Evolutionary conservation across 139 green algal genomes (phyloP), one percentile per base, ranked within the genome.

Genomic region (Eudorina sp.): DNA sequence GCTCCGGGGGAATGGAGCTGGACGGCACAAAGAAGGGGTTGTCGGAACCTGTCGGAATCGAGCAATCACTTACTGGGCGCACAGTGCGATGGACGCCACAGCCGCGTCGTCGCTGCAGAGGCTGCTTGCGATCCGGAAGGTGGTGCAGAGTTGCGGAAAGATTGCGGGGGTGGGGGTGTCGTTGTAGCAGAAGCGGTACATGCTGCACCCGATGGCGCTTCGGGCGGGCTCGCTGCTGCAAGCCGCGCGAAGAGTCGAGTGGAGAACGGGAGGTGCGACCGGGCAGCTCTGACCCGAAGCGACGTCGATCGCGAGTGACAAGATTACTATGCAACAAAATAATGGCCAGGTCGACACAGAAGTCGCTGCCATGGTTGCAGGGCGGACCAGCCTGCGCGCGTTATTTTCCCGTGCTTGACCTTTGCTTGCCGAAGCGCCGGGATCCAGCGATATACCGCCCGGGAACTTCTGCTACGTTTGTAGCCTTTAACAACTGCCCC

Each of bases 91-190:
- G 19, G 66, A n/a, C 27, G 68, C 68, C 6, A 62, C 53, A 9
- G 68, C 53, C 23, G 69, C 25, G 29, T 89, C 83, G 51, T 89
- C 83, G 48, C n/a, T 58, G 83, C 83, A 89, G 8, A 89, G 53
- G 70, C 68, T 89, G 51, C 69, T 74, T 1, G 69, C 83, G 3
- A 89, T 46, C 0, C 70, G 51, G 36, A 34, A 74, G 8, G 51
- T 83, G 14, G 19, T 31, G 69, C 83, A 89, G 4, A 89, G 48
- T 18, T 40, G 27, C 14, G 70, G 60, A 40, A 64, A 89, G 25
- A 89, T 69, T 11, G 83, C 38, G 5, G 83, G 83, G 2, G 9
- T 48, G 4, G 83, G n/a, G 0, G 69, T 73, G 4, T 21, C 11
- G 36, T 89, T 72, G 25, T 9, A 45, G 46, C 83, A 89, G 0